Conservation (phyloP, 2,329 filamentous ascomycete genomes). For the Curvularia sp. region DNA sequence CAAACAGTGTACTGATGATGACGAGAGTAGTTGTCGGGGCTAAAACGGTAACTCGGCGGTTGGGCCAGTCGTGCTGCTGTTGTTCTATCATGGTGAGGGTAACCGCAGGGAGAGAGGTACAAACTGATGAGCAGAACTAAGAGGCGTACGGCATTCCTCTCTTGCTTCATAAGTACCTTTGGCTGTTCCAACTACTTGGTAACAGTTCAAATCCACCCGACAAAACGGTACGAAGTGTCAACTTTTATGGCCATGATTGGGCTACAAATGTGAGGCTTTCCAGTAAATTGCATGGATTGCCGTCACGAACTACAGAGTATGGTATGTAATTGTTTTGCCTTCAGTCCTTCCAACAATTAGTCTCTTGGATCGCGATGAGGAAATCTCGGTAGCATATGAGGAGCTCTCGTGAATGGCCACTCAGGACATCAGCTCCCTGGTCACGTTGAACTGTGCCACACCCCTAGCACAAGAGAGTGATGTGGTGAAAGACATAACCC, state of each 20-base stretch:
- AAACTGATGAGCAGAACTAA: neutral
- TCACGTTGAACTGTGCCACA: neutral
- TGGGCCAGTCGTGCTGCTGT: slow-evolving; percentile 22
- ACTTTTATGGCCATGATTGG: neutral
- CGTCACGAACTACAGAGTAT: neutral
- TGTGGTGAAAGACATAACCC: no score
- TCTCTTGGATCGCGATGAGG: neutral
- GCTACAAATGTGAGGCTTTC: neutral
- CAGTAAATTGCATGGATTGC: neutral
- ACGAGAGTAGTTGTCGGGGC: slow-evolving; percentile 23
- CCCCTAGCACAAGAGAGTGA: no score
- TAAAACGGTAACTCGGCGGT: slow-evolving; percentile 29
- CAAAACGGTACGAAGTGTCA: neutral
- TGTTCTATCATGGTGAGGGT: neutral
- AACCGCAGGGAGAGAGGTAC: neutral
- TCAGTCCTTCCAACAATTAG: neutral
- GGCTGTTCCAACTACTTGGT: neutral
- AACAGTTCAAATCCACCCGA: neutral
- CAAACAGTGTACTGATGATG: slow-evolving; percentile 23
- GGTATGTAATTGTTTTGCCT: neutral
- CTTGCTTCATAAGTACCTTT: neutral
- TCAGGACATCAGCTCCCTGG: neutral
- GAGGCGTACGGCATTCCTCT: neutral
- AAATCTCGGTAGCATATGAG: neutral
- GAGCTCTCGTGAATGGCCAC: neutral